phyloP scores from a whole-genome alignment of 495 filamentous ascomycete genomes.

The Filosporella fistucella region DNA sequence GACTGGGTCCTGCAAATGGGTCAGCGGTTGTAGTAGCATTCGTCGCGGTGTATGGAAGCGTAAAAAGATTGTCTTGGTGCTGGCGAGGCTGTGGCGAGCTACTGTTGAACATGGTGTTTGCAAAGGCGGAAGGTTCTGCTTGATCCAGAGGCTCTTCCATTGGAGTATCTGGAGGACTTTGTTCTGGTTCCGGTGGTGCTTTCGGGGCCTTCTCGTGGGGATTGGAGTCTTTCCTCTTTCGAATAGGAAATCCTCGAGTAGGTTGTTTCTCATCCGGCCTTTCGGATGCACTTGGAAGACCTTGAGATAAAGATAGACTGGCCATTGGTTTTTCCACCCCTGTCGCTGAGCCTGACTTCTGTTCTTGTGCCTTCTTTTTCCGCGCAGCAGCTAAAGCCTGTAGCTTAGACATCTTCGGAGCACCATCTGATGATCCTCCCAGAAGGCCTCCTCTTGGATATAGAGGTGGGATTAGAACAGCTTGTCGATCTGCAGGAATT shows the following conservation, averaged over 20 bases:
- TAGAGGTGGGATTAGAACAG: slow-evolving; percentile 61
- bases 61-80: slow-evolving; percentile 23
- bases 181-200: background rate
- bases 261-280: background rate
- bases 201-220: slow-evolving; percentile 16
- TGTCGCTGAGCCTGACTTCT: slow-evolving; percentile 34
- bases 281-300: background rate
- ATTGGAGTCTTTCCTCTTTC: slow-evolving; percentile 24
- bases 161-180: background rate
- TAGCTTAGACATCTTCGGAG: slow-evolving; percentile 81
- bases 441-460: slow-evolving; percentile 61
- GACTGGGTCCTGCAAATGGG: slow-evolving; percentile 86
- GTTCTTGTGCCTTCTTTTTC: slow-evolving; percentile 77
- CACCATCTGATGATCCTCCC: slow-evolving; percentile 61
- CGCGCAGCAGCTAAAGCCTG: slow-evolving; percentile 84
- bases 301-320: slow-evolving; percentile 3
- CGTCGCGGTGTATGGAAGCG: slow-evolving; percentile 45
- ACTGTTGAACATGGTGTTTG: slow-evolving; percentile 53
- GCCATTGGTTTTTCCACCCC: slow-evolving; percentile 27
- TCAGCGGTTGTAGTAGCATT: slow-evolving; percentile 30
- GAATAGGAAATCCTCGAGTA: slow-evolving; percentile 15
- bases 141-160: slow-evolving; percentile 15
- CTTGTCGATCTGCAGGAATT: slow-evolving; percentile 63
- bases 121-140: slow-evolving; percentile 60
- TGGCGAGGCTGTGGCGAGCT: slow-evolving; percentile 19